Evolutionary conservation across 2,329 filamentous ascomycete species (phyloP), one percentile per base, ranked within the genome.

Genomic region (Grosmannia serpens): DNA sequence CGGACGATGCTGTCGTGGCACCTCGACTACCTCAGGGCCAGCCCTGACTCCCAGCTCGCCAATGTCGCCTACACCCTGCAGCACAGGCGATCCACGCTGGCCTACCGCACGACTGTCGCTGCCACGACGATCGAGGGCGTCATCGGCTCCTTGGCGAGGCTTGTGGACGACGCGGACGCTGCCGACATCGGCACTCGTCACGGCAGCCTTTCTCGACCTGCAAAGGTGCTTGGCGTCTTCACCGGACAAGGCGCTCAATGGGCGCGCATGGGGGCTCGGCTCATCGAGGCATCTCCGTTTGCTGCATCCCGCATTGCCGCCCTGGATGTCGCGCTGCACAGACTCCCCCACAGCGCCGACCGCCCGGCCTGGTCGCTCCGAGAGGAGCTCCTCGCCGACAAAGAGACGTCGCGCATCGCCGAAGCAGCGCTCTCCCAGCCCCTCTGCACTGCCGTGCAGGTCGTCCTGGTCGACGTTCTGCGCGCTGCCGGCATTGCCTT

Each of bases 401-500:
- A 58, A 1, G 54, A 56, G 22, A 60, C 53, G 3, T 76, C 76
- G 0, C 50, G 31, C 1, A 20, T 59, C 2, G 22, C 41, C 22
- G 26, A 33, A 38, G 41, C 65, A 0, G 58, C 64, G 13, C 56
- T 68, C 29, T 61, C 66, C 11, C 68, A 70, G 60, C 66, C 67
- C 9, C 60, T 66, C 20, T 68, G 64, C 22, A 69, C 68, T 4
- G 68, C 67, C 6, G 44, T 70, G 2, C 67, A 70, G 60, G 50
- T 70, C 3, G 65, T 62, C 1, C 63, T 71, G 3, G 65, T 70
- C 2, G 65, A 70, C 33, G 56, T 69, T 0, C 58, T 71, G 9
- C 52, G 29, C 8, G 64, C 62, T 10, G 65, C 60, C 49, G 66
- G 63, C 3, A 54, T 71, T 9, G 44, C 2, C 0, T 66, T 67